phyloP scores from a whole-genome alignment of 1,139 yeast genomes.

The Taphrina betulina region DNA sequence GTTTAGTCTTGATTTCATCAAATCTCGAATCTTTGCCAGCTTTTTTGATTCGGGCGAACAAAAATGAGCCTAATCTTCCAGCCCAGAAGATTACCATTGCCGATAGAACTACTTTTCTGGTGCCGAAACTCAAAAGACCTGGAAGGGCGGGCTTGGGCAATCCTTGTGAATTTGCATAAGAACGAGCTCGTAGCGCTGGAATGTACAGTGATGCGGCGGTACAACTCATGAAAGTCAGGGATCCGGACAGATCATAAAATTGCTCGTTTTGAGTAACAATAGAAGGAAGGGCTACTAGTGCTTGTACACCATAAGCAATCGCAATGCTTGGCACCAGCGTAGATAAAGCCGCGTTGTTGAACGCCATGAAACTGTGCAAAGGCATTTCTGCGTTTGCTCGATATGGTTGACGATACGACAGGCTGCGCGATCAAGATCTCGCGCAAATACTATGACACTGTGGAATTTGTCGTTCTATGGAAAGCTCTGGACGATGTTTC shows the following conservation, averaged over 20 bases:
- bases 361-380: constrained; percentile 13
- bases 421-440: no score
- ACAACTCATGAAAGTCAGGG: constrained; percentile 17
- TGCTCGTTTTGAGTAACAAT: constrained; percentile 25
- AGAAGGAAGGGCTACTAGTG: constrained; percentile 29
- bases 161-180: constrained; percentile 14
- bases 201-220: constrained; percentile 24
- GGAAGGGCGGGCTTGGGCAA: constrained; percentile 23
- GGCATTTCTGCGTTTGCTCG: constrained; percentile 23
- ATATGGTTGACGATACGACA: no score
- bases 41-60: constrained; percentile 18
- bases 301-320: constrained; percentile 24
- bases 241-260: constrained; percentile 29
- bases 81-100: constrained; percentile 30
- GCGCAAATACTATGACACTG: no score
- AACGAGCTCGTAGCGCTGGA: constrained; percentile 26
- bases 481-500: no score
- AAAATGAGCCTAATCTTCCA: constrained; percentile 25
- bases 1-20: constrained; percentile 28
- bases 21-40: constrained; percentile 31
- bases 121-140: constrained; percentile 3
- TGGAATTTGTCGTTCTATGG: no score
- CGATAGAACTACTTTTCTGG: constrained; percentile 17
- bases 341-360: constrained; percentile 22
- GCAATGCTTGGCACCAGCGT: constrained; percentile 26